Base-by-base conservation (phyloP, 495 filamentous ascomycete species). In the Polyplosphaeria fusca region DNA sequence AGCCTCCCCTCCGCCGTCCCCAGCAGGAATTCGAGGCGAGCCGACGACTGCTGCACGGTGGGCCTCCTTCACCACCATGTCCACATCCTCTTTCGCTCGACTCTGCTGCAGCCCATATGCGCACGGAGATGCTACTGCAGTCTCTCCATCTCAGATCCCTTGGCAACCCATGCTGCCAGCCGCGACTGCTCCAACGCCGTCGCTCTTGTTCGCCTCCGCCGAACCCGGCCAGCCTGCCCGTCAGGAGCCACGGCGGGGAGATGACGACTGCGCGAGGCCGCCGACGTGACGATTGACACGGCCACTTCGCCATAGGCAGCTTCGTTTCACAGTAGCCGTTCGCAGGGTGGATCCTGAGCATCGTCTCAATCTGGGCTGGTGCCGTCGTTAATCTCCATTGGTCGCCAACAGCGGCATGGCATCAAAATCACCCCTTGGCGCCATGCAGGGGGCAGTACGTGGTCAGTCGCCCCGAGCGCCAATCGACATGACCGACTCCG, bases 131-230 rank as follows among this genome's bases (percentile, higher is more conserved):
- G 55, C 47, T 52, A 46, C 47, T 59, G 55, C 55, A 52, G 9
- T 3, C 24, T 40, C 54, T 30, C 47, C 38, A 55, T 57, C 54
- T 50, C 54, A 57, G 54, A 57, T 42, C 26, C 38, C 55, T 58
- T 58, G 55, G 55, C 55, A 22, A 27, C 23, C 47, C 13, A 22
- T 18, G 11, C 39, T 42, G 11, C 30, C 47, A n/a, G 25, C 18
- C 23, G 25, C n/a, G n/a, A n/a, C n/a, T n/a, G n/a, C n/a, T n/a
- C n/a, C n/a, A n/a, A n/a, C n/a, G n/a, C n/a, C n/a, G n/a, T n/a
- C 45, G 18, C 45, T 47, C 45, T 47, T n/a, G 45, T 23, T 47
- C 23, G 23, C 45, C 26, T 14, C 23, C 16, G 19, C 25, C 24
- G 39, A 20, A 22, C 45, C 18, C 14, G 45, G 32, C 26, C 23